phyloP scores from a whole-genome alignment of 495 filamentous ascomycete genomes.

The Friedmanniomyces endolithicus region DNA sequence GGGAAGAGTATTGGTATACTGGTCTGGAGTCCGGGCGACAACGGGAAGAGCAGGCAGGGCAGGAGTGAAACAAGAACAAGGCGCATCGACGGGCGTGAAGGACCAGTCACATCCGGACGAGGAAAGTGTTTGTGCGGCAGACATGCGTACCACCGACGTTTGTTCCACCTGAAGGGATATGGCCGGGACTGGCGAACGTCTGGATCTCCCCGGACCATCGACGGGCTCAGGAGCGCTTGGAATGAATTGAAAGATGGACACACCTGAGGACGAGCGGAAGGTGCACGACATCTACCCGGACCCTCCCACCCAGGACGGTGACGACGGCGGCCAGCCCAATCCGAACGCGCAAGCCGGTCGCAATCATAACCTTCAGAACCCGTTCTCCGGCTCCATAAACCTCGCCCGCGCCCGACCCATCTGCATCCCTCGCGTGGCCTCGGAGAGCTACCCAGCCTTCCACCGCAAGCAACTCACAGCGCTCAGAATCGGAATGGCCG shows the following conservation, averaged over 20 bases:
- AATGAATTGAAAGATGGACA: not conserved
- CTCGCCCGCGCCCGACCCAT: constrained; percentile 13
- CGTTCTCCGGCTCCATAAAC: constrained; percentile 10
- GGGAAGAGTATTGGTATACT: not conserved
- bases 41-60: not conserved
- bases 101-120: not conserved
- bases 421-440: constrained; percentile 13
- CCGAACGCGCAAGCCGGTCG: not conserved
- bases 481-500: constrained; percentile 7
- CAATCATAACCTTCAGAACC: not conserved
- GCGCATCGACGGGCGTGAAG: not conserved
- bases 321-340: too few species aligned
- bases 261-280: not conserved
- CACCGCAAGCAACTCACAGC: constrained; percentile 7
- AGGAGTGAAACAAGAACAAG: not conserved
- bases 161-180: too few species aligned
- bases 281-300: constrained; percentile 14
- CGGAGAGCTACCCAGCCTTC: constrained; percentile 16
- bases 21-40: not conserved
- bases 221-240: not conserved
- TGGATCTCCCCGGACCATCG: not conserved
- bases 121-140: not conserved
- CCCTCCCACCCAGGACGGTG: not conserved
- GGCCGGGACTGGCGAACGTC: too few species aligned
- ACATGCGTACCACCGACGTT: not conserved